Evolutionary conservation across 768 basidiomycete species (phyloP), one percentile per base, ranked within the genome.

Genomic region (Termitomyces titanicus): DNA sequence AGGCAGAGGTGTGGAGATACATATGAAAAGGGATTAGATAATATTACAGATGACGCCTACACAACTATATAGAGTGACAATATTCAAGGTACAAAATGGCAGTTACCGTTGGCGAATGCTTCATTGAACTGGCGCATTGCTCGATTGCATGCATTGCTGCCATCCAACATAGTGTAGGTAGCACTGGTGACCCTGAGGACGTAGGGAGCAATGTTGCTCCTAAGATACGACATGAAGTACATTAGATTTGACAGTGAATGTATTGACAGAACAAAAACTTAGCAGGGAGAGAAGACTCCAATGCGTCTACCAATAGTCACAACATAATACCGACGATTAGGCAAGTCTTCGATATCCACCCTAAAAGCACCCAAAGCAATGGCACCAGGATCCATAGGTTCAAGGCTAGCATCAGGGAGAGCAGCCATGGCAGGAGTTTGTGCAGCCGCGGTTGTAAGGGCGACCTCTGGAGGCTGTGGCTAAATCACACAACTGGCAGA

Each of bases 251-350:
- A n/a, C n/a, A n/a, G n/a, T n/a, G n/a, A n/a, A n/a, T n/a, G n/a
- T n/a, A n/a, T n/a, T n/a, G n/a, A n/a, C n/a, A n/a, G n/a, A n/a
- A n/a, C n/a, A n/a, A 20, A 39, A 12, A 24, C 27, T 44, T 24
- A 52, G 42, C 42, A 52, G 13, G n/a, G 17, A 25, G 20, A 17
- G n/a, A 44, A 52, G 1, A 52, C 51, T 24, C 51, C 51, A 52
- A 52, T 52, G 11, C 13, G 5, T 5, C 4, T 29, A 5, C 51
- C 40, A 7, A 52, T 18, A 2, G 51, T 52, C 6, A 52, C 31
- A 24, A 52, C 51, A 52, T 52, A 52, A 17, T 52, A 52, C n/a
- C 24, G 18, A 18, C 8, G 33, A 13, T 44, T 33, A 44, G 51
- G 20, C 1, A 20, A 25, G 17, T 43, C 42, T 1, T 1, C 5